Evolutionary conservation across 164 flowering plant genomes (phyloP).

Genomic region (Berberis thunbergii): DNA sequence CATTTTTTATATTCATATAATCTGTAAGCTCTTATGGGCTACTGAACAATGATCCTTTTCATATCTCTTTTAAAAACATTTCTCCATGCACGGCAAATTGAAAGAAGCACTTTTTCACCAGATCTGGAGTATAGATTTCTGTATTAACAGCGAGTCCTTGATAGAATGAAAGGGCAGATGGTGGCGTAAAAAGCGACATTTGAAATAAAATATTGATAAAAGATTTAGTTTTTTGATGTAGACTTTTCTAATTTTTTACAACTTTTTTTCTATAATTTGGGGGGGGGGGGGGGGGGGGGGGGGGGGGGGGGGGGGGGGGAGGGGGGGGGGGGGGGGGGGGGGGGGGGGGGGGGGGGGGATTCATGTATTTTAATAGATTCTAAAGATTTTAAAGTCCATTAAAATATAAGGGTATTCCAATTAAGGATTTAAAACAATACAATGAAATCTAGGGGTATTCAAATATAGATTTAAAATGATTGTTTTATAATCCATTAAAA

Average conservation of each 20-base stretch:
- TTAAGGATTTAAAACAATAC: too few species aligned
- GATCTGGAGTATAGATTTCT: constrained; percentile 9
- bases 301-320: too few species aligned
- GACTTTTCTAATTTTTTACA: constrained; percentile 2
- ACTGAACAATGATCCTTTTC: constrained; percentile 5
- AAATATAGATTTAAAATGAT: too few species aligned
- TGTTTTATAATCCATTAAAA: too few species aligned
- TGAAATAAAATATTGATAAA: constrained; percentile 5
- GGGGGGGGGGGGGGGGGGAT: too few species aligned
- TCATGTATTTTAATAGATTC: too few species aligned
- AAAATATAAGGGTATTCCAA: too few species aligned
- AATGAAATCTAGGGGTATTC: too few species aligned
- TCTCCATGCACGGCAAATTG: constrained; percentile 34
- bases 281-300: not conserved
- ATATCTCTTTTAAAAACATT: constrained; percentile 15
- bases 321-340: too few species aligned
- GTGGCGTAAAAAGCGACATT: constrained; percentile 12
- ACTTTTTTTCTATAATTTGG: not conserved
- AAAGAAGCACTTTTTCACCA: constrained; percentile 12
- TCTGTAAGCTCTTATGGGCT: not conserved
- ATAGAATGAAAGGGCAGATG: constrained; percentile 10
- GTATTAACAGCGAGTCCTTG: not conserved
- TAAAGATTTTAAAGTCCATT: too few species aligned
- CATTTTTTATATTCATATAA: constrained; percentile 10
- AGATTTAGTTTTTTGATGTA: constrained; percentile 5